A percentile compares a stretch with the other conserved stretches of the same genome.
These are phyloP conservation scores for Cystofilobasidium capitatum DNA, from an alignment of 768 basidiomycete genomes.

Conservation along the genomic window DNA sequence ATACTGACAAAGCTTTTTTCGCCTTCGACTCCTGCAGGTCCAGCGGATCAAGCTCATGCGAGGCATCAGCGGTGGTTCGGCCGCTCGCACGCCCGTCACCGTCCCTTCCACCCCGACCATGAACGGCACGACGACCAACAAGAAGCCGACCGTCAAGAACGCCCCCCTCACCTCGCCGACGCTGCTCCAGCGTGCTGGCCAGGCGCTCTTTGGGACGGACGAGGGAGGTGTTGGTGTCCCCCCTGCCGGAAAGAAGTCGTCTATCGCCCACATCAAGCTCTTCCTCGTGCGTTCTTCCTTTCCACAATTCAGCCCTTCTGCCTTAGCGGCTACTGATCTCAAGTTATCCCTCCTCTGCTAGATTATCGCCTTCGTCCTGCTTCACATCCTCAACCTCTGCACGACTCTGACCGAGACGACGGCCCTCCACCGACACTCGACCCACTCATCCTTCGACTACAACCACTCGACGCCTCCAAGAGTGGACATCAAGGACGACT, in stretches of 20 bases:
- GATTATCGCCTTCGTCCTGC: constrained; percentile 80
- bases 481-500: constrained; percentile 61
- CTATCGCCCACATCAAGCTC: constrained; percentile 77
- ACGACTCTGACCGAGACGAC: constrained; percentile 74
- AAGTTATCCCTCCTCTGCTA: constrained; percentile 31
- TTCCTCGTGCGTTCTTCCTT: constrained; percentile 53
- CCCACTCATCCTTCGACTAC: constrained; percentile 27
- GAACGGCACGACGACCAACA: constrained; percentile 7
- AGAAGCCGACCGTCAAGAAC: neutral
- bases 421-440: constrained; percentile 45
- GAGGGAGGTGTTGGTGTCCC: constrained; percentile 3
- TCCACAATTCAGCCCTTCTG: neutral
- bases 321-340: neutral
- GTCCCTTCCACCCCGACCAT: constrained; percentile 19
- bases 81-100: constrained; percentile 25
- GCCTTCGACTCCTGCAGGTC: constrained; percentile 31
- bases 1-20: neutral
- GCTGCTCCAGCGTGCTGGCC: constrained; percentile 1
- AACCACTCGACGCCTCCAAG: constrained; percentile 27
- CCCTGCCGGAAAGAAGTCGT: constrained; percentile 54
- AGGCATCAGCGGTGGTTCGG: constrained; percentile 30
- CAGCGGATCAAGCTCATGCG: constrained; percentile 46
- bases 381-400: constrained; percentile 87
- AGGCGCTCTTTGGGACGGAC: constrained; percentile 18
- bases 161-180: neutral